Base-by-base conservation (phyloP, 2,329 filamentous ascomycete genomes). In the Zasmidium citrigriseum region DNA sequence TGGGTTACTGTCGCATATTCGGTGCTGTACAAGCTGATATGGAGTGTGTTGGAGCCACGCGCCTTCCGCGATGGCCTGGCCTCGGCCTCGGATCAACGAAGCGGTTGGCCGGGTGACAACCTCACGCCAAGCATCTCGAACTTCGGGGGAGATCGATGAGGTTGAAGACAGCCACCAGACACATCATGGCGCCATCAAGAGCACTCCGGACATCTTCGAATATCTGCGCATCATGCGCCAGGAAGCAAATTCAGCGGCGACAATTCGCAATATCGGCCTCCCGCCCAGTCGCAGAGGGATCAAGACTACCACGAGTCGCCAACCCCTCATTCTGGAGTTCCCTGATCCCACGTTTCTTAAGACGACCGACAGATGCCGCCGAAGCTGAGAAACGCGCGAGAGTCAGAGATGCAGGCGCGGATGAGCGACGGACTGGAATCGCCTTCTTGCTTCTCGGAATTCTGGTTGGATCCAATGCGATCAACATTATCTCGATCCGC, bases 401-500 rank as follows among this genome's bases (percentile, higher is more conserved):
- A 12, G 47, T 25, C 20, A 55, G 57, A 46, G 55, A 56, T 46
- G 24, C 58, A 25, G 65, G 64, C 25, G 65, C 70, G 2, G 70
- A 73, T 64, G 73, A 72, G n/a, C 78, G 76, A 74, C 79, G 80
- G 20, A 82, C 92, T 22, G 82, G 83, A 1, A 82, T 91, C 16
- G 66, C 83, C 59, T 93, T 89, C 76, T 86, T 93, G 58, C 70
- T 84, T 58, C 73, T 86, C 2, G 80, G 89, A 4, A 80, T 92
- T 44, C 82, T 98, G 63, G 93, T 98, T 64, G 96, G 96, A 3
- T 96, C 91, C 61, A 96, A 97, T 82, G 90, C 93, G 14, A 97
- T 99, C 67, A 90, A 97, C 69, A 90, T 95, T 82, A 88, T 99
- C 70, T 82, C 87, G 34, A 74, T 98, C 68, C 89, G 88, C 68